Base-by-base conservation (phyloP, 345 rosid species). In the Isatis tinctoria region DNA sequence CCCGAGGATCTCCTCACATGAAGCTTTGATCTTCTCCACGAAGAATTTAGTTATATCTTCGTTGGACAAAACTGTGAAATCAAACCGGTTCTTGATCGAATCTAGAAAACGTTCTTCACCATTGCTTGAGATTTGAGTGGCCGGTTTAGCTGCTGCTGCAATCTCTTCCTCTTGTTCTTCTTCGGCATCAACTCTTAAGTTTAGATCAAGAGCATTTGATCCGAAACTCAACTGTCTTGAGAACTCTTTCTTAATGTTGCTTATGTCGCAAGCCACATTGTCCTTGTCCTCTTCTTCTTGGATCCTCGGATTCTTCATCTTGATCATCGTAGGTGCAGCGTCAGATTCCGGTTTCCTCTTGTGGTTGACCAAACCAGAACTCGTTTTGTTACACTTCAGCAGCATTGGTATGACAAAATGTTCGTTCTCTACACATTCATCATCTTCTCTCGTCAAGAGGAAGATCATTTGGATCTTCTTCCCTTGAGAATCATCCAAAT, bases 321-420 rank as follows among this genome's bases (percentile, higher is more conserved):
- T 85, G 12, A 10, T 58, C 60, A 37, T 39, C 67, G 70, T 74
- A 4, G 83, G 52, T 13, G 44, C 60, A 48, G 45, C 70, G 17
- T 74, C 86, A 61, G 51, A 72, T 67, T 89, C 92, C 1, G 77
- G 60, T 83, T 87, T 88, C 59, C 96, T 85, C 86, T 93, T 90
- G 75, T 70, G 79, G 35, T 77, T 76, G 2, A 63, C 73, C 49
- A 49, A 62, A 72, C 64, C 35, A 18, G 67, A 64, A 58, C 33
- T 66, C 2, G 78, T 72, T 81, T 73, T 83, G 0, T 56, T 72
- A 54, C 86, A 84, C 74, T 80, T 85, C 56, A 90, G 70, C 60
- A 45, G 74, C 93, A 92, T 88, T 67, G 80, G 78, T 69, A 92
- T 78, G 4, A 87, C 87, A 16, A 65, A 70, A 14, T 74, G 76